Evolutionary conservation across 73 alveolate species (phyloP).

Genomic region (Effrenium voratum): DNA sequence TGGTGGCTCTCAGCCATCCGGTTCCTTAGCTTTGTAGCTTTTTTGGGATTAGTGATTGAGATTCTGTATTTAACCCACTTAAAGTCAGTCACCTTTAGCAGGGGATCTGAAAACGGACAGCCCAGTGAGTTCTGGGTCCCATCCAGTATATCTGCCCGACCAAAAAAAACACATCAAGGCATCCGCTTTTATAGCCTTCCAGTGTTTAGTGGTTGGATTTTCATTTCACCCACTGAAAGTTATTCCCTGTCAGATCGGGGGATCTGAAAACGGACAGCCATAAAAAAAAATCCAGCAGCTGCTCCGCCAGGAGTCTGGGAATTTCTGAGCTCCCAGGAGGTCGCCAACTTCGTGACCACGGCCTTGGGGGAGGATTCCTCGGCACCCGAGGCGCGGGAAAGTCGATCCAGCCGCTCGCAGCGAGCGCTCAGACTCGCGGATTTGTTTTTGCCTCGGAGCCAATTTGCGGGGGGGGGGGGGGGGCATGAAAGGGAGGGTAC

Average conservation of each 20-base stretch:
- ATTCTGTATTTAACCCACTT: too few relatives aligned
- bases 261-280: background rate
- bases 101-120: too few relatives aligned
- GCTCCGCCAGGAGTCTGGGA: slow-evolving; percentile 54
- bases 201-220: background rate
- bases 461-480: too few relatives aligned
- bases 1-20: too few relatives aligned
- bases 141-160: background rate
- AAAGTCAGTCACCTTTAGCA: too few relatives aligned
- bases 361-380: background rate
- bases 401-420: background rate
- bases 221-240: background rate
- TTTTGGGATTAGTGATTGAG: too few relatives aligned
- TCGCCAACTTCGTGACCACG: background rate
- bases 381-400: slow-evolving; percentile 10
- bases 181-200: background rate
- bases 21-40: too few relatives aligned
- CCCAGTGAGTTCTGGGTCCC: background rate
- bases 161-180: background rate
- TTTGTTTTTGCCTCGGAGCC: too few relatives aligned
- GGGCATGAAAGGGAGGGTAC: background rate
- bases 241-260: background rate
- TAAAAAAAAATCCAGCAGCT: background rate
- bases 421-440: background rate
- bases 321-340: slow-evolving; percentile 30